These are phyloP conservation scores for Phlebopus sp. DNA, from an alignment of 1,284 basidiomycete genomes.

Conservation along the genomic window DNA sequence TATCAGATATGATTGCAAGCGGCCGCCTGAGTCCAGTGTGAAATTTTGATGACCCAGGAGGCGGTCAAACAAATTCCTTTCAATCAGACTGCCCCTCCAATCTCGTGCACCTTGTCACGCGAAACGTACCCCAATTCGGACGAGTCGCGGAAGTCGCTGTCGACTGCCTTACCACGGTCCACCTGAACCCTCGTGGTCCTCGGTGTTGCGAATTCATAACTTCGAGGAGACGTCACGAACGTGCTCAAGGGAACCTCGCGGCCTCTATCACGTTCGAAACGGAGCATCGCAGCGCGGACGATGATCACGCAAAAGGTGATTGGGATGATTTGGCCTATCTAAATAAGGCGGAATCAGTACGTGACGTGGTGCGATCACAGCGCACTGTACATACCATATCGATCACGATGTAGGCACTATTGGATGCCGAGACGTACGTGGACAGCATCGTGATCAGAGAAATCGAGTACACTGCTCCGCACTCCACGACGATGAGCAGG, in stretches of 20 bases:
- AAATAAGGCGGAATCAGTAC: not conserved
- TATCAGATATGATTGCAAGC: no score
- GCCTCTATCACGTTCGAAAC: not conserved
- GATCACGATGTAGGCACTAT: not conserved
- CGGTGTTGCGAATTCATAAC: not conserved
- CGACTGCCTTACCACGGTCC: not conserved
- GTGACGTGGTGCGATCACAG: not conserved
- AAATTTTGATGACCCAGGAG: no score
- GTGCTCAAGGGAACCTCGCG: not conserved
- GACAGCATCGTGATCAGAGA: not conserved
- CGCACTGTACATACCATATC: not conserved
- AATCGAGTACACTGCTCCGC: conserved; percentile 2
- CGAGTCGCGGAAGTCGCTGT: not conserved
- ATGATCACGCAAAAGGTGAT: conserved; percentile 3
- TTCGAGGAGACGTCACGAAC: not conserved
- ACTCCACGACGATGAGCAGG: not conserved
- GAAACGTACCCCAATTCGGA: not conserved
- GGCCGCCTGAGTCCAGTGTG: no score
- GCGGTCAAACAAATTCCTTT: no score
- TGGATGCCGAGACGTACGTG: not conserved
- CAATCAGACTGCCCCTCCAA: no score
- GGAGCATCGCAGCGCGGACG: conserved; percentile 1
- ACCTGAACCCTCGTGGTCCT: not conserved
- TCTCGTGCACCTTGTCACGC: no score
- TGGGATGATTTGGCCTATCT: conserved; percentile 5